Evolutionary conservation across 2,329 filamentous ascomycete species (phyloP).

Genomic region (Capronia epimyces): DNA sequence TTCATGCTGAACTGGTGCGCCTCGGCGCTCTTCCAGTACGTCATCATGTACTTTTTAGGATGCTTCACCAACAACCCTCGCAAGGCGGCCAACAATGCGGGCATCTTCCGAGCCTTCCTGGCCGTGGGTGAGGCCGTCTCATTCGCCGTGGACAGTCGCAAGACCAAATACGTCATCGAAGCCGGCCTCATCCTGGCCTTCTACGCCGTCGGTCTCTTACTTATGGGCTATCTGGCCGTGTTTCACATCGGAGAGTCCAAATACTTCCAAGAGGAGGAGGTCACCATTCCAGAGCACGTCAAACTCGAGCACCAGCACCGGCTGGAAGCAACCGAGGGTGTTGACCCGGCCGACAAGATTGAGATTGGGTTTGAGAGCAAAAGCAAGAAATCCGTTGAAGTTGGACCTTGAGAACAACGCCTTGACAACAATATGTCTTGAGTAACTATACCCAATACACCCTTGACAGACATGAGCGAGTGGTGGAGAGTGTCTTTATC

Average conservation of each 20-base stretch:
- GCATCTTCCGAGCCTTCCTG: constrained; percentile 9
- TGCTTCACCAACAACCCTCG: constrained; percentile 9
- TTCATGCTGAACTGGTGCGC: constrained; percentile 9
- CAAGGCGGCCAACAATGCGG: constrained; percentile 4
- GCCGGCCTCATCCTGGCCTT: constrained; percentile 4
- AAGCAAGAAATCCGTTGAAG: no score
- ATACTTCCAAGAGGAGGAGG: constrained; percentile 11
- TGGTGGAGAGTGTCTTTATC: no score
- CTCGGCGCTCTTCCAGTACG: constrained; percentile 5
- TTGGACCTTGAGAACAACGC: no score
- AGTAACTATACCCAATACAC: no score
- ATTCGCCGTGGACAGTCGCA: constrained; percentile 10
- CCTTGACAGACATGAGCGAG: no score
- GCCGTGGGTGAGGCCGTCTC: constrained; percentile 9
- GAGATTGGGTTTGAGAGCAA: no score
- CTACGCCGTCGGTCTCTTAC: constrained; percentile 1
- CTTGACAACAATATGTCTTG: no score
- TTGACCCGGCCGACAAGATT: no score
- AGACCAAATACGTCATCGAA: constrained; percentile 7
- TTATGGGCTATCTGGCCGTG: constrained; percentile 4
- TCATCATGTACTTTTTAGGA: constrained; percentile 11
- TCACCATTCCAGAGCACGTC: constrained; percentile 11
- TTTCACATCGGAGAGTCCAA: constrained; percentile 7
- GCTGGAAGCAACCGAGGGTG: no score
- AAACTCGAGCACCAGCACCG: no score